These are phyloP conservation scores for Apiospora sp. DNA, from an alignment of 2,329 filamentous ascomycete species.

Conservation along the genomic window DNA sequence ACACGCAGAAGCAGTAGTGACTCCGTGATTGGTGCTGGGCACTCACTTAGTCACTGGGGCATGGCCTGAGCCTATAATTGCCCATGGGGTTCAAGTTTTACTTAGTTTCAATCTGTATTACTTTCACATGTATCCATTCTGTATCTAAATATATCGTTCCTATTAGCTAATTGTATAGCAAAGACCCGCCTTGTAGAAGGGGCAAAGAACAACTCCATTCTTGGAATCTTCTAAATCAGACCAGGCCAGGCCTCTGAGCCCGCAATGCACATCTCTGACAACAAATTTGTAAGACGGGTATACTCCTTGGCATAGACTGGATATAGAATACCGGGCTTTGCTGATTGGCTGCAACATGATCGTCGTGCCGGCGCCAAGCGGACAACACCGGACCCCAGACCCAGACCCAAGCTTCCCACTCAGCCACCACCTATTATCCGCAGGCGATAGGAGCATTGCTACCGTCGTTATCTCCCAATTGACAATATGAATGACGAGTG, in stretches of 20 bases:
- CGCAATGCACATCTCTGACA: not conserved
- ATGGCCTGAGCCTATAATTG: not conserved
- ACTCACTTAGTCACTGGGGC: not conserved
- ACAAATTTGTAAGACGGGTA: not conserved
- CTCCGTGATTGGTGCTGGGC: not conserved
- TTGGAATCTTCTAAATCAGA: not conserved
- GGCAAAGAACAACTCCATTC: not conserved
- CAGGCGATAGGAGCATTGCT: not conserved
- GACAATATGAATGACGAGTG: constrained; percentile 3
- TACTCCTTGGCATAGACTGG: not conserved
- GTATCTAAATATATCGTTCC: not conserved
- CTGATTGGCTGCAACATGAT: not conserved
- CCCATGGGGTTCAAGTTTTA: not conserved
- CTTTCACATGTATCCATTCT: not conserved
- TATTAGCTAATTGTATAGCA: not conserved
- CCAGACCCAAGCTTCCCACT: not conserved
- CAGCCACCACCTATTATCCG: not conserved
- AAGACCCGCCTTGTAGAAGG: not conserved
- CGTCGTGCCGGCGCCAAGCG: not conserved
- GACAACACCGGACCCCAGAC: not conserved
- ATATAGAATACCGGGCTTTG: not conserved
- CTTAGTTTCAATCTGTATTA: not conserved
- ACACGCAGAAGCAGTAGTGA: not conserved
- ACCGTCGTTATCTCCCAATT: not conserved
- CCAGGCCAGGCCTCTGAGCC: not conserved